Conservation (phyloP, 1,284 basidiomycete species). For the Porphyrellus sp. region DNA sequence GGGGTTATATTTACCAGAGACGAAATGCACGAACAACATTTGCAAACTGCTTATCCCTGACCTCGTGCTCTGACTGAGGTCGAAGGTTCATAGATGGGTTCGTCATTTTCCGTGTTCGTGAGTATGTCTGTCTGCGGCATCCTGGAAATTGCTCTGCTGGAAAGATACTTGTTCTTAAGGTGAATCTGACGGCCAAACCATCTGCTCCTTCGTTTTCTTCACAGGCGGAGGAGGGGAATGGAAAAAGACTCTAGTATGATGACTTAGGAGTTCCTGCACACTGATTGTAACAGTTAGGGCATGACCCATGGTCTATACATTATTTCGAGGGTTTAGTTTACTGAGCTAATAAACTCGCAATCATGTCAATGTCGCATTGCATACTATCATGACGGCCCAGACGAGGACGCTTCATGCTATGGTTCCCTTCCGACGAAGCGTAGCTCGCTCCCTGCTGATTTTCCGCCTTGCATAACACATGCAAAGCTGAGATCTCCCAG, state of each 20-base stretch:
- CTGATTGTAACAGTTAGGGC: neutral
- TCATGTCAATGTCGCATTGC: neutral
- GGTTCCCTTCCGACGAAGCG: too few relatives aligned
- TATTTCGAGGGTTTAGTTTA: neutral
- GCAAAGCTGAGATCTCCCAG: too few relatives aligned
- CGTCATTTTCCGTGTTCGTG: constrained; percentile 3
- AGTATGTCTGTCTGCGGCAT: constrained; percentile 5
- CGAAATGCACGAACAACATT: constrained; percentile 1
- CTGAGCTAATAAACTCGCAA: neutral
- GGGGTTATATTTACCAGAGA: constrained; percentile 15
- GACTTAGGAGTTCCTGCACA: neutral
- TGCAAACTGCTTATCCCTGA: constrained; percentile 6
- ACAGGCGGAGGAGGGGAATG: neutral
- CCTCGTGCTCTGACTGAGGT: neutral
- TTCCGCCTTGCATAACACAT: too few relatives aligned
- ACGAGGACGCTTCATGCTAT: too few relatives aligned
- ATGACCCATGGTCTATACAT: neutral
- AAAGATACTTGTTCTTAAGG: constrained; percentile 20
- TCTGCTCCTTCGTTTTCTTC: neutral
- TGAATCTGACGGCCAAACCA: neutral
- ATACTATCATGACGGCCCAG: neutral
- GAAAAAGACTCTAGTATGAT: neutral
- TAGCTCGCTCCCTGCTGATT: too few relatives aligned
- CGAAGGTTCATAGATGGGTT: constrained; percentile 25
- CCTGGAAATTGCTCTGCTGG: constrained; percentile 22